Base-by-base conservation (phyloP, 345 rosid genomes). In the Populus tremula region DNA sequence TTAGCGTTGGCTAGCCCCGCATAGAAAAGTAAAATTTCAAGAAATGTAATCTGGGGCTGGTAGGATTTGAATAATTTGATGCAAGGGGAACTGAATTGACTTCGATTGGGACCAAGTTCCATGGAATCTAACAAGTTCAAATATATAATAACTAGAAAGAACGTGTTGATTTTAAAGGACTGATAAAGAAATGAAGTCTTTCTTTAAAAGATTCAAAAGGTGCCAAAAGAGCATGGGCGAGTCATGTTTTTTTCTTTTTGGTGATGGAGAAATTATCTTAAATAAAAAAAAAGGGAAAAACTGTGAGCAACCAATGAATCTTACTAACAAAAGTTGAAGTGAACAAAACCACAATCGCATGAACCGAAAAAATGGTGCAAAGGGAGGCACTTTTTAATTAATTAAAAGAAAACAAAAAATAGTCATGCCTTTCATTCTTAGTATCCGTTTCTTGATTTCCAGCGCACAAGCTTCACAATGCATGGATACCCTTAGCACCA, bases 381-480 rank as follows among this genome's bases (percentile, higher is more conserved):
- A 23, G 13, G 27, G 6, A 11, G 5, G 11, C 13, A 56, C 27
- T 76, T 69, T 14, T n/a, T 5, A 54, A 36, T n/a, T 21, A 50
- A 53, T 14, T 12, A n/a, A 43, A 38, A 54, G 3, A 7, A 23
- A 50, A 45, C 50, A 18, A 35, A 49, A 50, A 64, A 64, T 23
- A 38, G 2, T 8, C 80, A 14, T 56, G 87, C 99, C 99, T 90
- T 94, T 88, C 97, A 96, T 93, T 80, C 88, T 85, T 77, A 70
- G 88, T 81, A 96, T 94, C 79, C 97, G 92, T 88, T 93, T 96
- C 90, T 92, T 89, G 84, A 92, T 91, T 81, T 72, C 93, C 78
- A 86, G 88, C 17, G 98, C 91, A 82, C 99, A 96, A 62, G 94
- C 98, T 67, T 96, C 99, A 64, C 99, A 96, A 72, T 96, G 98